Evolutionary conservation across 129 eudicot genomes (phyloP).

Genomic region (Arctium minus): DNA sequence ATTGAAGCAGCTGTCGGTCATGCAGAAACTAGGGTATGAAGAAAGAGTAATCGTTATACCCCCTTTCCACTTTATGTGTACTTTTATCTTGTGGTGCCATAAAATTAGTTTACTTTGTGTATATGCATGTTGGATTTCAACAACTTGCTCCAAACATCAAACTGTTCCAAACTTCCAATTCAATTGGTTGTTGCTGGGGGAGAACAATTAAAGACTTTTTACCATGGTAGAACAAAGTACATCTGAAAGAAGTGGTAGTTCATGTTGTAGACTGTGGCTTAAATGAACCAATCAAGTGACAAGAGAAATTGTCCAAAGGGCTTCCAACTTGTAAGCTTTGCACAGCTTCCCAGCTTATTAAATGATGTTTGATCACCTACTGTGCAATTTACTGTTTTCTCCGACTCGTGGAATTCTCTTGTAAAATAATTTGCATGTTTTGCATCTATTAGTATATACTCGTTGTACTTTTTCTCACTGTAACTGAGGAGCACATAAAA

Average conservation of each 20-base stretch:
- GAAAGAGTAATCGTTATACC: background rate
- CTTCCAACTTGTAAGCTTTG: too few relatives aligned
- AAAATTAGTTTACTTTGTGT: background rate
- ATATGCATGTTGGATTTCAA: background rate
- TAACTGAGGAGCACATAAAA: too few relatives aligned
- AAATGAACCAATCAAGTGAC: too few relatives aligned
- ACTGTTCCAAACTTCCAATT: background rate
- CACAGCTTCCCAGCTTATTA: too few relatives aligned
- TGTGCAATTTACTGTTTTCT: too few relatives aligned
- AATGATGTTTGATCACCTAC: too few relatives aligned
- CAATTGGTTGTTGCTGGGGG: background rate
- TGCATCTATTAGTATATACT: too few relatives aligned
- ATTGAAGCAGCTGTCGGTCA: conserved; percentile 63
- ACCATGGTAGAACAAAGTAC: background rate
- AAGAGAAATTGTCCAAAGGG: too few relatives aligned
- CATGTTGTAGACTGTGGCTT: background rate
- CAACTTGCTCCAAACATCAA: background rate
- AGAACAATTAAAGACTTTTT: background rate
- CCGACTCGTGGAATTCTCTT: too few relatives aligned
- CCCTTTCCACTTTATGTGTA: background rate
- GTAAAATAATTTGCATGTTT: too few relatives aligned
- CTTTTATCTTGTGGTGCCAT: background rate
- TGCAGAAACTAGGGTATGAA: conserved; percentile 87
- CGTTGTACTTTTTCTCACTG: too few relatives aligned
- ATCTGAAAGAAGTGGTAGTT: background rate